Conservation (phyloP, 2,329 filamentous ascomycete species). For the Colletotrichum chrysophilum region DNA sequence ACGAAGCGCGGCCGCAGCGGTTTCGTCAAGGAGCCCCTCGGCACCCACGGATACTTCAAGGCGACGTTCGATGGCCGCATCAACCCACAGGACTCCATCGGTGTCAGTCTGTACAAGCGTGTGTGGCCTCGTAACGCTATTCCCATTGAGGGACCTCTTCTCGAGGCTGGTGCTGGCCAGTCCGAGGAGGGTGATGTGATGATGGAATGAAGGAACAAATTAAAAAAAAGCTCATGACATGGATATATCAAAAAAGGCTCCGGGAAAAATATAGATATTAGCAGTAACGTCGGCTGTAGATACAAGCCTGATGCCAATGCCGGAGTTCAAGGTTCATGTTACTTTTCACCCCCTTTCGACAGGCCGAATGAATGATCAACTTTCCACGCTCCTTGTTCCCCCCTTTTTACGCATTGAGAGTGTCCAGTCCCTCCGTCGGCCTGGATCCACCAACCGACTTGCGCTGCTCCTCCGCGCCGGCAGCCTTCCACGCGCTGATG, state of each 20-base stretch:
- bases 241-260: background rate
- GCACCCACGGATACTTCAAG: conserved; percentile 99
- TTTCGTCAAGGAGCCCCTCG: conserved; percentile 91
- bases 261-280: conserved; percentile 14
- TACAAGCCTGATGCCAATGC: conserved; percentile 16
- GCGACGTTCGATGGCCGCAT: conserved; percentile 96
- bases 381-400: background rate
- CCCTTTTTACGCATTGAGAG: conserved; percentile 30
- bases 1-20: conserved; percentile 87
- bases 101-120: conserved; percentile 86
- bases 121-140: conserved; percentile 78
- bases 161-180: conserved; percentile 35
- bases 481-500: conserved; percentile 89
- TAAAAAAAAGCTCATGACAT: conserved; percentile 24
- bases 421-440: conserved; percentile 61
- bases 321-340: conserved; percentile 4
- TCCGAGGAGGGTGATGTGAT: conserved; percentile 37
- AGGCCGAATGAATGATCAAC: background rate
- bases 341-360: background rate
- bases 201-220: conserved; percentile 40
- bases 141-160: conserved; percentile 47
- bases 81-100: conserved; percentile 93
- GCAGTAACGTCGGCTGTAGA: conserved; percentile 13
- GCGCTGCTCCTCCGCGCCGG: conserved; percentile 73
- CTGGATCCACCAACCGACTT: conserved; percentile 61